These are phyloP conservation scores for Sporisorium scitamineum DNA, from an alignment of 1,284 basidiomycete species.

Conservation along the genomic window DNA sequence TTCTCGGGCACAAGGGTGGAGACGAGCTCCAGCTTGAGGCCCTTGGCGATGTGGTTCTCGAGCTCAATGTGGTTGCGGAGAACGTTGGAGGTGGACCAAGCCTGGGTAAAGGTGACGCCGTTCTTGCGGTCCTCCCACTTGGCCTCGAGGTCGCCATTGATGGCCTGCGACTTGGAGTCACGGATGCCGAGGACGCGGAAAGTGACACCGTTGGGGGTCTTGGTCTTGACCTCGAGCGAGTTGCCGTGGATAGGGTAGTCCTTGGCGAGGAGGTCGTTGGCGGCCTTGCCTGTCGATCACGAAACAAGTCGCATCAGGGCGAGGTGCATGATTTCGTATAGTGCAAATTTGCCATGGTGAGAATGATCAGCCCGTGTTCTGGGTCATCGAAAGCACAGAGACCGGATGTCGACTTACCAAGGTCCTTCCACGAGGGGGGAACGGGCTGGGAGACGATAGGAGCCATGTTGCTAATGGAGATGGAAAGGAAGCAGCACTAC, in stretches of 20 bases:
- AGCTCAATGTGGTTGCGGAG: conserved; percentile 89
- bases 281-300: conserved; percentile 74
- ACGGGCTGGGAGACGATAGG: conserved; percentile 61
- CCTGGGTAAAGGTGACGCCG: conserved; percentile 70
- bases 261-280: conserved; percentile 91
- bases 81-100: conserved; percentile 90
- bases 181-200: conserved; percentile 70
- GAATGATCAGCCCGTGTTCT: not conserved
- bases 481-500: not conserved
- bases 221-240: conserved; percentile 82
- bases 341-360: not conserved
- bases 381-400: not conserved
- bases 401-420: conserved; percentile 75
- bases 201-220: conserved; percentile 77
- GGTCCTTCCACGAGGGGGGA: conserved; percentile 68
- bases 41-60: conserved; percentile 97
- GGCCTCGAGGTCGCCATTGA: conserved; percentile 69
- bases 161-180: conserved; percentile 67
- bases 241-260: conserved; percentile 88
- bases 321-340: not conserved
- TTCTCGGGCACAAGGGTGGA: conserved; percentile 88
- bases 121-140: conserved; percentile 69
- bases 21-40: conserved; percentile 90
- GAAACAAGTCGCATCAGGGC: not conserved
- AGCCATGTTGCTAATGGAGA: conserved; percentile 28